Evolutionary conservation across 2,329 filamentous ascomycete genomes (phyloP), one percentile per base, ranked within the genome.

Genomic region (Fusarium tuaranense): DNA sequence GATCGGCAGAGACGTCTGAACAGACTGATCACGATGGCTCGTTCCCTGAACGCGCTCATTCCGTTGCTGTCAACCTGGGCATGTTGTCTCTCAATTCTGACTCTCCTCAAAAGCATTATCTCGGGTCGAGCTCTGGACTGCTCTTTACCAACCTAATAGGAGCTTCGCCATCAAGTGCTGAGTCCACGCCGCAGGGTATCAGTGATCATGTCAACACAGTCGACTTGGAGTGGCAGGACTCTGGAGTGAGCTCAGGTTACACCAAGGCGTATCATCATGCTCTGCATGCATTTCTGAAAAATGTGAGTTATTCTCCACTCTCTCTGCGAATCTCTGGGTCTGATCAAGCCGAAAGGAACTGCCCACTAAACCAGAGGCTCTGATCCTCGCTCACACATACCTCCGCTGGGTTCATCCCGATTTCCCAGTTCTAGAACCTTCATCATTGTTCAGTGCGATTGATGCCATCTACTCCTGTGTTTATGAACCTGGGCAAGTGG

Each of bases 81-180:
- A 80, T 83, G 75, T 72, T 84, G 10, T 82, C 82, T 3, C 76
- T 84, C 13, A 82, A 83, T 57, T 82, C 82, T 0, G 82, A 84
- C 61, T 81, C 81, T 1, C 75, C 78, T n/a, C 82, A 83, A 36
- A 78, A 78, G 44, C 82, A 83, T 53, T 84, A 84, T 62, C 76
- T 83, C 5, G 82, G 82, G 5, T 83, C 83, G 1, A 83, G 81
- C 2, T 83, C 82, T 3, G 83, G 82, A 0, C 75, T 81, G 1
- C 70, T 84, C 0, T 83, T 84, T 65, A 79, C 81, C 0, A 80
- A 72, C 18, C 70, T 79, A 4, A 73, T 79, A n/a, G 76, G 78
- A 7, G 74, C 65, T 7, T 71, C 69, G 7, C 76, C 72, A 14
- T 63, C 66, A 7, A 71, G 66, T 27, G 59, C 73, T 8, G 64